phyloP scores from a whole-genome alignment of 192 early-diverging fungal genomes.

The Linnemannia exigua region DNA sequence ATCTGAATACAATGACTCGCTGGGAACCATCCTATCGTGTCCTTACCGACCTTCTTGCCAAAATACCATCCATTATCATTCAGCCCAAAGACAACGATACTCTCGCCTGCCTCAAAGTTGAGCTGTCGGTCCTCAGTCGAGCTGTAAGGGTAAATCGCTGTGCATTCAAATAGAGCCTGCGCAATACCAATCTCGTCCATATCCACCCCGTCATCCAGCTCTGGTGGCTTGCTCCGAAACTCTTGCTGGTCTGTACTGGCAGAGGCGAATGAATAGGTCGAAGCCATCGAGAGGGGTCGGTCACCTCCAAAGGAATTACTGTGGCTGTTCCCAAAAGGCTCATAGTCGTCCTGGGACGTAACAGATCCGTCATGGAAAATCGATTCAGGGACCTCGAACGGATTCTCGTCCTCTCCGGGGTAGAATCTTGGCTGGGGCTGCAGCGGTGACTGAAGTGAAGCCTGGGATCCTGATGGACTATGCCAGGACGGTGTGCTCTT shows the following conservation, averaged over 20 bases:
- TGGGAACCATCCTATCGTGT: slow-evolving; percentile 48
- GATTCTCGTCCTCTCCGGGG: slow-evolving; percentile 54
- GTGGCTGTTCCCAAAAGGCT: slow-evolving; percentile 19
- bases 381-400: slow-evolving; percentile 56
- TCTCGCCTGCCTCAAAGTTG: slow-evolving; percentile 54
- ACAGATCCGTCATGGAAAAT: slow-evolving; percentile 49
- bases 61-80: slow-evolving; percentile 57
- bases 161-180: slow-evolving; percentile 52
- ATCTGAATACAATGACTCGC: slow-evolving; percentile 48
- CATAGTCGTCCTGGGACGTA: slow-evolving; percentile 24
- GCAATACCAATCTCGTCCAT: slow-evolving; percentile 52
- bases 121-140: slow-evolving; percentile 46
- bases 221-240: slow-evolving; percentile 31
- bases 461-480: slow-evolving; percentile 23
- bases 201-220: slow-evolving; percentile 45
- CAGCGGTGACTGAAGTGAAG: slow-evolving; percentile 3
- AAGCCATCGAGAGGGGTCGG: slow-evolving; percentile 19
- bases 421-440: slow-evolving; percentile 35
- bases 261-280: slow-evolving; percentile 20
- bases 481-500: slow-evolving; percentile 9
- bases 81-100: slow-evolving; percentile 53
- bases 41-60: slow-evolving; percentile 56
- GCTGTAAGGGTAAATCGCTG: slow-evolving; percentile 46
- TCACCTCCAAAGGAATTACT: not conserved
- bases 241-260: slow-evolving; percentile 37